Percentiles rank a stretch among this genome's conserved stretches.
phyloP scores from a whole-genome alignment of 345 rosid genomes.

The Eucalyptus regnans region DNA sequence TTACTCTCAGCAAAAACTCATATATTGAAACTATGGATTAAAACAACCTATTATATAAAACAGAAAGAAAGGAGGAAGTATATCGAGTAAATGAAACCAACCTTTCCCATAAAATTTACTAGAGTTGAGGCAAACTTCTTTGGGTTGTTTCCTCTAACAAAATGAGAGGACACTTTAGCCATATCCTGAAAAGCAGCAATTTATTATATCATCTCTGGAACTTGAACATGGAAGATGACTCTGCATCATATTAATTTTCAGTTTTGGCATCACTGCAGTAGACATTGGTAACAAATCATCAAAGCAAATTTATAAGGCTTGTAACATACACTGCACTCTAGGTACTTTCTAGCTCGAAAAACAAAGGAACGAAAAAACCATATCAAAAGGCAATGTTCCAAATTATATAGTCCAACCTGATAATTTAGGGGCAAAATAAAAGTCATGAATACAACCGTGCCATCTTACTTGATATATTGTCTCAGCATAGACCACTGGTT shows the following conservation, averaged over 20 bases:
- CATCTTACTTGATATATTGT: background rate
- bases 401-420: background rate
- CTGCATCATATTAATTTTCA: background rate
- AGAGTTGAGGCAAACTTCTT: constrained; percentile 65
- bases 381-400: background rate
- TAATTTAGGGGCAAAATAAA: background rate
- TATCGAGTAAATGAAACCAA: constrained; percentile 7
- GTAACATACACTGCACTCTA: background rate
- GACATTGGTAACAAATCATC: background rate
- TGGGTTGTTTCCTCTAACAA: constrained; percentile 70
- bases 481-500: background rate
- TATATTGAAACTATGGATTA: background rate
- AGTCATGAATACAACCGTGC: background rate
- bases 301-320: background rate
- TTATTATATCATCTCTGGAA: background rate
- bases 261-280: background rate
- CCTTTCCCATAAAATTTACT: constrained; percentile 84
- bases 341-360: background rate
- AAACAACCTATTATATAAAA: background rate
- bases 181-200: constrained; percentile 58
- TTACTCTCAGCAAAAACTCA: background rate
- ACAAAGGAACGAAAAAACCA: background rate
- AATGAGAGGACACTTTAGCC: constrained; percentile 72
- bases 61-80: background rate
- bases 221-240: background rate